Base-by-base conservation (phyloP, 1,284 basidiomycete species). In the Thecaphora thlaspeos region DNA sequence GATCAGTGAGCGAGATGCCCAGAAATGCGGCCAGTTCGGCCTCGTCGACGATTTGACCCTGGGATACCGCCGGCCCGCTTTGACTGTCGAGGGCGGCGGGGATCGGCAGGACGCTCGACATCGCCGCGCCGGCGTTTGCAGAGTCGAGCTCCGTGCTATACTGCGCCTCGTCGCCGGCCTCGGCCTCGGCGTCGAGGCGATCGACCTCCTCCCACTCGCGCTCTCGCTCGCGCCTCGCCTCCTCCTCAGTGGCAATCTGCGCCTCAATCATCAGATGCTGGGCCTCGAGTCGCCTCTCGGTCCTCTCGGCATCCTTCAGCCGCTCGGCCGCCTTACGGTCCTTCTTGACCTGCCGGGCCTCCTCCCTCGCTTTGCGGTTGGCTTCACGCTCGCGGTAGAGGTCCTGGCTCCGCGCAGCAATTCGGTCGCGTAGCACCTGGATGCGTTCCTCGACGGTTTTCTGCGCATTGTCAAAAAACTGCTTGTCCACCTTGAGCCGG, bases 401-500 rank as follows among this genome's bases (percentile, higher is more conserved):
- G 15, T 48, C 15, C 7, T 52, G 49, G 28, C 51, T 61, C 5
- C 54, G 43, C 24, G 44, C 46, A 15, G 58, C 54, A 42, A 65
- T 61, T 23, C 62, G 62, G 9, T 57, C 55, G 15, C 62, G 62
- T 5, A 65, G 51, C 4, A 61, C 41, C 18, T 37, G 17, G 36
- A 65, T 65, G 24, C 62, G 54, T 34, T 65, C 58, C 26, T 65
- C 62, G 41, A 65, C 55, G 21, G 62, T 55, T 45, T 61, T 65
- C 18, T 65, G 57, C 4, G 62, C 62, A 24, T 51, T 54, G 41
- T 65, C 62, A 23, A 55, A 65, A 26, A 65, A 65, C 48, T 59
- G 53, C 23, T 54, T 59, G 44, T 65, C 62, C 18, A 65, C 62
- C 7, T 59, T 41, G 54, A 65, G 54, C 46, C 61, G 59, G 15